Evolutionary conservation across 176 grass and related monocot species (phyloP).

Genomic region (Oropetium thomaeum): DNA sequence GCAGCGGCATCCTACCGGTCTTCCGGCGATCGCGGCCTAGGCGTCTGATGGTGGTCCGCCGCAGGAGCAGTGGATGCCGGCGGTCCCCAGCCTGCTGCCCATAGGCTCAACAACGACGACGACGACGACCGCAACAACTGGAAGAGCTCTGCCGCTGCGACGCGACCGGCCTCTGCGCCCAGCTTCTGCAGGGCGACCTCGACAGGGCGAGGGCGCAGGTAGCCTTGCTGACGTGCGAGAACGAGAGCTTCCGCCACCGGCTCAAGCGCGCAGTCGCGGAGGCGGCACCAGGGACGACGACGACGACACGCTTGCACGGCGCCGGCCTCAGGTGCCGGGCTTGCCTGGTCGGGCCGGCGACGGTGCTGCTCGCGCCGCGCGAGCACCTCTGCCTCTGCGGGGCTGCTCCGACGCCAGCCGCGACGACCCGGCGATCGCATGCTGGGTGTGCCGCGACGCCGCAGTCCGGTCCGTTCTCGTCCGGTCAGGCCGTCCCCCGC

Average conservation of each 20-base stretch:
- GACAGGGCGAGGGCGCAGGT: conserved; percentile 7
- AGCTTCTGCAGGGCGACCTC: not conserved
- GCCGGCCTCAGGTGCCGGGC: not conserved
- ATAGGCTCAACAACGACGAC: not conserved
- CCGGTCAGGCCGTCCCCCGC: not conserved
- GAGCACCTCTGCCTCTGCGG: conserved; percentile 2
- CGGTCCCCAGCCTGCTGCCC: not conserved
- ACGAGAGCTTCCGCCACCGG: conserved; percentile 20
- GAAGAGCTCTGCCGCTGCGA: not conserved
- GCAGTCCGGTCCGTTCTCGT: not conserved
- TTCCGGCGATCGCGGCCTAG: too few relatives aligned
- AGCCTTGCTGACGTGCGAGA: conserved; percentile 5
- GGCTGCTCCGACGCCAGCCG: not conserved
- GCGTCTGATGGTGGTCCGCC: not conserved
- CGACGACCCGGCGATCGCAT: not conserved
- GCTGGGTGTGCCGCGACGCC: not conserved
- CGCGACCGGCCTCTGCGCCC: not conserved
- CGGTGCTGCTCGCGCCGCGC: not conserved
- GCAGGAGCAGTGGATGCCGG: not conserved
- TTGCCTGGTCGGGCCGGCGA: not conserved
- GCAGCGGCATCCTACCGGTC: too few relatives aligned
- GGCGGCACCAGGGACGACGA: too few relatives aligned
- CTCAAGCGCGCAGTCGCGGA: not conserved
- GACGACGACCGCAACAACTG: not conserved
- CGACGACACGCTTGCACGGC: not conserved